Evolutionary conservation across 179 eudicot genomes (phyloP).

Genomic region (Beta macrorhiza): DNA sequence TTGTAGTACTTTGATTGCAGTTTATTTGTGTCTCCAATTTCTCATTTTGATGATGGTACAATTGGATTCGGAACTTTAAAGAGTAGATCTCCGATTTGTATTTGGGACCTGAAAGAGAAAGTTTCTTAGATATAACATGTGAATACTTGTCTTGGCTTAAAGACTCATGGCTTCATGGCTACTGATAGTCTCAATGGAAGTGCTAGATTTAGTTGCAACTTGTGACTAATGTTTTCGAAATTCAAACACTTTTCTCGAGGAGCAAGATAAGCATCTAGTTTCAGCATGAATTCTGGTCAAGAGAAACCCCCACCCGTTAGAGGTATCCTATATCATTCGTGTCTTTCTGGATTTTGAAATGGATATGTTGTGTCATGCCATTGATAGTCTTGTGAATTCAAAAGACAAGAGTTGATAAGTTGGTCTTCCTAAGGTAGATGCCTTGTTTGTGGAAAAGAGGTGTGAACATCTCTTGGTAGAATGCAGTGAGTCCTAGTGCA

Average conservation of each 20-base stretch:
- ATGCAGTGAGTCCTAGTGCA: not conserved
- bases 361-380: not conserved
- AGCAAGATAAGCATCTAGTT: not conserved
- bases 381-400: not conserved
- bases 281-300: not conserved
- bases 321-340: not conserved
- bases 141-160: not conserved
- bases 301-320: not conserved
- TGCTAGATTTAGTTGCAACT: not conserved
- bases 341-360: not conserved
- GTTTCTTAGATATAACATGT: not conserved
- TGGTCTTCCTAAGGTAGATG: not conserved
- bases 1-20: conserved; percentile 1
- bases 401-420: not conserved
- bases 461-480: not conserved
- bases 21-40: not conserved
- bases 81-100: not conserved
- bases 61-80: not conserved
- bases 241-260: not conserved
- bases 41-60: not conserved
- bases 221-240: not conserved
- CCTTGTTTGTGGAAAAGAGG: not conserved
- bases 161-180: not conserved
- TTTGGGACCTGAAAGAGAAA: not conserved
- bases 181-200: not conserved